Percentiles rank a stretch among this genome's conserved stretches.
Evolutionary conservation across 1,139 yeast genomes (phyloP).

Genomic region (Saccharomyces uvarum): DNA sequence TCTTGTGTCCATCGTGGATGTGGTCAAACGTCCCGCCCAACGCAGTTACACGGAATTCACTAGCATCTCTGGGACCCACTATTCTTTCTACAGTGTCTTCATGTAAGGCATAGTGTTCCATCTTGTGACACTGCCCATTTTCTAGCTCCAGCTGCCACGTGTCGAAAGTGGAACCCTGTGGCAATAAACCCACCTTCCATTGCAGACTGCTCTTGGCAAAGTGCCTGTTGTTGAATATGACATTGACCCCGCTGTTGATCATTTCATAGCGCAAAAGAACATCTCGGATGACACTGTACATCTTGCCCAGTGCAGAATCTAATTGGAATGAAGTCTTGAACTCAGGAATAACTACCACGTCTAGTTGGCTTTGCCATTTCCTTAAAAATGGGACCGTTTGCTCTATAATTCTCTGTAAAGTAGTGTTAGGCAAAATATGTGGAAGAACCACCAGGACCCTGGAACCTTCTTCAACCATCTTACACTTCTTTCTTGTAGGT

Average conservation of each 20-base stretch:
- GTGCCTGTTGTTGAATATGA: neutral
- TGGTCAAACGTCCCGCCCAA: slow-evolving; percentile 98
- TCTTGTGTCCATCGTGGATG: slow-evolving; percentile 90
- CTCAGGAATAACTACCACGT: slow-evolving; percentile 18
- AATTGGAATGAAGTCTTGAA: slow-evolving; percentile 20
- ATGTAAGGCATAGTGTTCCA: neutral
- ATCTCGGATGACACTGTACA: slow-evolving; percentile 26
- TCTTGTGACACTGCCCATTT: neutral
- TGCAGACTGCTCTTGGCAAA: slow-evolving; percentile 10
- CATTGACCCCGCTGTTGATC: slow-evolving; percentile 15
- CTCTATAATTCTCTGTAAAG: neutral
- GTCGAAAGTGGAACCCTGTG: neutral
- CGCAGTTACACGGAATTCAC: slow-evolving; percentile 40
- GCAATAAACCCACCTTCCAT: slow-evolving; percentile 12
- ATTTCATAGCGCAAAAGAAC: slow-evolving; percentile 11
- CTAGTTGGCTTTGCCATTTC: slow-evolving; percentile 10
- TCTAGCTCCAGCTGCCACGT: neutral
- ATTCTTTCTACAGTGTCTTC: neutral
- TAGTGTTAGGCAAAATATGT: neutral
- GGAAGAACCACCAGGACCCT: neutral
- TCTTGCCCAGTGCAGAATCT: slow-evolving; percentile 24
- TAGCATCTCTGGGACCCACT: slow-evolving; percentile 11
- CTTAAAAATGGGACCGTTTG: neutral
- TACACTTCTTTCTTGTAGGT: neutral
- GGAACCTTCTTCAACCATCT: neutral